phyloP scores from a whole-genome alignment of 2,329 filamentous ascomycete genomes.

The Monilinia laxa region DNA sequence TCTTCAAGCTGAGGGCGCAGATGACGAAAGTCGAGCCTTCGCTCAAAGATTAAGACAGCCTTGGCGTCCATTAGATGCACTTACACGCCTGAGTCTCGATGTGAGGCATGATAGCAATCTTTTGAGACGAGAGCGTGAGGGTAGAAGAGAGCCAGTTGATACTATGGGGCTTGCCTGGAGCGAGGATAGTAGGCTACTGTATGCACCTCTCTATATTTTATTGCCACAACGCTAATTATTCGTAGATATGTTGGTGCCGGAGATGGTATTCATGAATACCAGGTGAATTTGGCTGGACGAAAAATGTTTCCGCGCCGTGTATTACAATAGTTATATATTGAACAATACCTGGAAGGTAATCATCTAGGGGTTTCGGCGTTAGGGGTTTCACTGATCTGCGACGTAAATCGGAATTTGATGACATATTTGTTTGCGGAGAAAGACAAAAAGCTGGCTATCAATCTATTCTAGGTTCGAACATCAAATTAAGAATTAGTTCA shows the following conservation, averaged over 20 bases:
- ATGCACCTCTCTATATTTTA: constrained; percentile 40
- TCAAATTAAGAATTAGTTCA: neutral
- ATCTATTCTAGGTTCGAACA: neutral
- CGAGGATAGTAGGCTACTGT: constrained; percentile 59
- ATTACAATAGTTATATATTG: constrained; percentile 45
- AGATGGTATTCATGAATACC: constrained; percentile 74
- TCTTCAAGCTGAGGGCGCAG: constrained; percentile 35
- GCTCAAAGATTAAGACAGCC: constrained; percentile 35
- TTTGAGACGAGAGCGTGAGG: constrained; percentile 33
- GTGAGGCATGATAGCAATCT: constrained; percentile 36
- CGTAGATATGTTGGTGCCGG: constrained; percentile 62
- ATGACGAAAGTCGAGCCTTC: constrained; percentile 40
- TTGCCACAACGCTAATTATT: constrained; percentile 20
- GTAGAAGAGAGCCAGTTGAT: constrained; percentile 46
- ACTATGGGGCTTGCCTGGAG: constrained; percentile 64
- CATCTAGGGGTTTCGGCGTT: neutral
- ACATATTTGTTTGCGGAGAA: neutral
- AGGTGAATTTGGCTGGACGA: constrained; percentile 61
- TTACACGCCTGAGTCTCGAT: constrained; percentile 29
- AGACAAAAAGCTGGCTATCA: neutral
- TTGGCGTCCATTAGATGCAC: constrained; percentile 34
- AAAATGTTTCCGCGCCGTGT: constrained; percentile 58
- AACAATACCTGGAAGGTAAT: neutral
- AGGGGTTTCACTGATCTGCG: neutral
- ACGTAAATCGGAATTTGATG: neutral